Base-by-base conservation (phyloP, 2,329 filamentous ascomycete genomes). In the Fonsecaea monophora region DNA sequence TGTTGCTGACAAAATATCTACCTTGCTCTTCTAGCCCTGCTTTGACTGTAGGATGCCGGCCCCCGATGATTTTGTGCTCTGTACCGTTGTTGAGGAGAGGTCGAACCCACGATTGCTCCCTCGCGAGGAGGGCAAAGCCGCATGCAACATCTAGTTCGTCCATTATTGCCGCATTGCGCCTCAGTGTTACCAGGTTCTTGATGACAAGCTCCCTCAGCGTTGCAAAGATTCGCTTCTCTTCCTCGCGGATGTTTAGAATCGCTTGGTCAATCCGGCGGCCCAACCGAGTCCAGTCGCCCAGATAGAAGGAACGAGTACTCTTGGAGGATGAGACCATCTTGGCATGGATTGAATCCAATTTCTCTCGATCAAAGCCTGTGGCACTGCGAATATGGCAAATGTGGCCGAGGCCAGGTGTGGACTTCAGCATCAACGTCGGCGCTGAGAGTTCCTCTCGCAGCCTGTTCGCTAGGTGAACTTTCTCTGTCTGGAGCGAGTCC, bases 91-190 rank as follows among this genome's bases (percentile, higher is more conserved):
- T 90, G 37, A 99, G 78, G 1, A 88, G 79, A 0, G 95, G 95
- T 0, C 94, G 87, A 1, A 89, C 84, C 72, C 95, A 88, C 55
- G 84, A 82, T 69, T 92, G 89, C 75, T 96, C 91, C 30, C 83
- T 77, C 1, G 95, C 94, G 2, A 98, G 84, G 4, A 83, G 84
- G 2, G 95, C 92, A 75, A 96, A 96, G 0, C 92, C 92, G 63
- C 92, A 92, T 2, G 91, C 87, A 42, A 99, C 90, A 78, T 99
- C 95, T 8, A 99, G 86, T 78, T 97, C 94, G 76, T 98, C 94
- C 21, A 99, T 86, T 0, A 97, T 90, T n/a, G 88, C 85, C 10
- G 94, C 94, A 77, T 97, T 98, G 65, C 91, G 90, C 5, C 95
- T 89, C 13, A 99, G 86, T 74, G 90, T 92, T 69, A 97, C 88